phyloP scores from a whole-genome alignment of 164 flowering plant species.

The grape (Vitis vinifera) region ASM3070453v1 NC_081811.1:27399501-27400000 shows the following conservation, averaged over 20 bases:
- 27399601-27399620: background rate
- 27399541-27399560: slow-evolving; percentile 19
- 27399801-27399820: too few relatives aligned
- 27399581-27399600: slow-evolving; percentile 5
- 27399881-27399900: slow-evolving; percentile 59
- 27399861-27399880: slow-evolving; percentile 31
- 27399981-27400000: slow-evolving; percentile 67
- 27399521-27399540: slow-evolving; percentile 53
- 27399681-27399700: too few relatives aligned
- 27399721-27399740: slow-evolving; percentile 15
- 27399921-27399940: slow-evolving; percentile 49
- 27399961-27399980: slow-evolving; percentile 56
- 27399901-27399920: slow-evolving; percentile 31
- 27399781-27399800: background rate
- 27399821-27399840: background rate
- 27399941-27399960: slow-evolving; percentile 68
- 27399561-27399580: slow-evolving; percentile 44
- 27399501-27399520: slow-evolving; percentile 38
- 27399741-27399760: slow-evolving; percentile 41
- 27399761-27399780: slow-evolving; percentile 41
- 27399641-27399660: too few relatives aligned
- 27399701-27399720: too few relatives aligned
- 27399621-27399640: too few relatives aligned
- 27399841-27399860: slow-evolving; percentile 19
- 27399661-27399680: too few relatives aligned